Percentiles rank a stretch among this genome's conserved stretches.
Evolutionary conservation across 495 filamentous ascomycete genomes (phyloP).

Genomic region (Penicillium simplicissimum): DNA sequence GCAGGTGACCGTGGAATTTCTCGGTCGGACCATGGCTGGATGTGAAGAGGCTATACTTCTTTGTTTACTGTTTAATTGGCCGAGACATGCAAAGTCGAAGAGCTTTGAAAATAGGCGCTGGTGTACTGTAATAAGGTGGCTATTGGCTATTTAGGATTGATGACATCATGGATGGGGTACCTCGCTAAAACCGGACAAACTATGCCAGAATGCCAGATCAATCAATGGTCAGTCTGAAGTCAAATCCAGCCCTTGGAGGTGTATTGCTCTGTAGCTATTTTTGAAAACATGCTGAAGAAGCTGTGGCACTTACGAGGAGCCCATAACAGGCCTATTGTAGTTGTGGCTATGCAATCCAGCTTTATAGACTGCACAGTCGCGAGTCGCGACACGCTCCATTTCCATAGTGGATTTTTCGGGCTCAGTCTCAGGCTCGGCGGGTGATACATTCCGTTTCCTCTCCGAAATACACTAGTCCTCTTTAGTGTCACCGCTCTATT

Average conservation of each 20-base stretch:
- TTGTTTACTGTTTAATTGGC: background rate
- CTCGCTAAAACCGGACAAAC: background rate
- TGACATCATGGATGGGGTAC: background rate
- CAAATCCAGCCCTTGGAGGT: background rate
- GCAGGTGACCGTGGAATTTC: background rate
- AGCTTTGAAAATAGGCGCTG: too few species aligned
- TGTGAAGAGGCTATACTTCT: background rate
- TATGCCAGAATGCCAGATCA: background rate
- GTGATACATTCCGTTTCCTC: background rate
- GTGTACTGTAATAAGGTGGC: background rate
- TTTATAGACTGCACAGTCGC: background rate
- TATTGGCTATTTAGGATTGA: background rate
- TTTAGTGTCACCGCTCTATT: too few species aligned
- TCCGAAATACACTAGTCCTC: too few species aligned
- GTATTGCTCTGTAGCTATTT: background rate
- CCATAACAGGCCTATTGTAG: background rate
- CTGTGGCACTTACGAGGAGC: too few species aligned
- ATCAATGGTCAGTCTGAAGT: background rate
- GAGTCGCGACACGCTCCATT: background rate
- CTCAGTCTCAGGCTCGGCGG: background rate
- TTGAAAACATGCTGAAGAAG: background rate
- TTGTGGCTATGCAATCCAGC: background rate
- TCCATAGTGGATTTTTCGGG: background rate
- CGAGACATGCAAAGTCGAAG: background rate
- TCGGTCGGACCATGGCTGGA: background rate